Base-by-base conservation (phyloP, 805 yeast genomes). In the Lipomyces starkeyi region DNA sequence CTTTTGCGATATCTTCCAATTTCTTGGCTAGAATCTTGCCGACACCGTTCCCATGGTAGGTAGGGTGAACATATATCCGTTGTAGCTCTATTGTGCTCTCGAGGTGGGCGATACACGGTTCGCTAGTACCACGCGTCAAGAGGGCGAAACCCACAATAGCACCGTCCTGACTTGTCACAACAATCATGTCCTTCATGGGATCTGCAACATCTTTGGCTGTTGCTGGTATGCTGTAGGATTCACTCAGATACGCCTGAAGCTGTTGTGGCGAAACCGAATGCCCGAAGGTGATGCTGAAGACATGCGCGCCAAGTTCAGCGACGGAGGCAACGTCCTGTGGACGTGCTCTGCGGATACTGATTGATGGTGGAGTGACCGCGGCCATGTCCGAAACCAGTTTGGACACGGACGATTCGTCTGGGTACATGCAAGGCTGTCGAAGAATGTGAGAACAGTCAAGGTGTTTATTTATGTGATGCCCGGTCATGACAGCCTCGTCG, bases 131-230 rank as follows among this genome's bases (percentile, higher is more conserved):
- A 14, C 47, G 47, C n/a, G 47, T 40, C 17, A 40, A 14, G n/a
- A 13, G n/a, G 17, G 47, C 47, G 47, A 40, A 40, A 14, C 47
- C 47, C n/a, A 40, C n/a, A 11, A 40, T 40, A 11, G 17, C n/a
- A 11, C 47, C 47, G 47, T 14, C n/a, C 47, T 11, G n/a, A 14
- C n/a, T 14, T 40, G 47, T 40, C 2, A n/a, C 47, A 40, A 40
- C 47, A 40, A 40, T 40, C n/a, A 40, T 40, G 47, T 40, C 47
- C n/a, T 40, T 40, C 47, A 40, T 40, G 47, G 47, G 47, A 40
- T 40, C 47, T 40, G 17, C n/a, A 5, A 40, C n/a, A 7, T 40
- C 47, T 40, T 40, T 14, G 47, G 47, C 47, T 2, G n/a, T 40
- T 40, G 47, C n/a, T 14, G n/a, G 6, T 13, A 40, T 40, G 47